Evolutionary conservation across 345 rosid genomes (phyloP).

Genomic region (Heritiera littoralis): DNA sequence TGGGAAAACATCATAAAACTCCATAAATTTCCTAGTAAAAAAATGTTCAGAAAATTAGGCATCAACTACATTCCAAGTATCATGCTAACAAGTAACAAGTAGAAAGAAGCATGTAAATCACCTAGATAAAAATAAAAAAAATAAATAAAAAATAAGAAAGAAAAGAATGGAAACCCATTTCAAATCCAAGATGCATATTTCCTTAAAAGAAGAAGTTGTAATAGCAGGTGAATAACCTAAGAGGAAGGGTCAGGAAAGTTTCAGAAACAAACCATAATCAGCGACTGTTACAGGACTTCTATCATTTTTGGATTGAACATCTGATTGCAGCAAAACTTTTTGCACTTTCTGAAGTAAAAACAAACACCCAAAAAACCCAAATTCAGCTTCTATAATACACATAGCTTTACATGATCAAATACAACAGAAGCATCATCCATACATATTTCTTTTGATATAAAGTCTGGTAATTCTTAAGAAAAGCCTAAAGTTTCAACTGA

Average conservation of each 20-base stretch:
- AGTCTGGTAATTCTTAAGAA: background rate
- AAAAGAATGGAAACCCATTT: background rate
- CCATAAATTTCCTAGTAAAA: background rate
- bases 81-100: background rate
- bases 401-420: background rate
- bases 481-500: background rate
- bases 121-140: background rate
- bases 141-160: no score
- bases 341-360: conserved; percentile 73
- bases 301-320: conserved; percentile 88
- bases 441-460: background rate
- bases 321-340: conserved; percentile 75
- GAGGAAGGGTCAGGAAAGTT: conserved; percentile 9
- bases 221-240: conserved; percentile 1
- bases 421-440: background rate
- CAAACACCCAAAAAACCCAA: background rate
- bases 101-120: background rate
- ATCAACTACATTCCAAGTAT: background rate
- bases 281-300: conserved; percentile 95
- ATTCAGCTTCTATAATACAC: conserved; percentile 14
- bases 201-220: background rate
- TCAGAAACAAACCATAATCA: conserved; percentile 72
- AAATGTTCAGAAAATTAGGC: background rate
- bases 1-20: background rate
- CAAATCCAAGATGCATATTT: background rate